phyloP scores from a whole-genome alignment of 176 grass and related monocot species.

The Calamus simplicifolius region DNA sequence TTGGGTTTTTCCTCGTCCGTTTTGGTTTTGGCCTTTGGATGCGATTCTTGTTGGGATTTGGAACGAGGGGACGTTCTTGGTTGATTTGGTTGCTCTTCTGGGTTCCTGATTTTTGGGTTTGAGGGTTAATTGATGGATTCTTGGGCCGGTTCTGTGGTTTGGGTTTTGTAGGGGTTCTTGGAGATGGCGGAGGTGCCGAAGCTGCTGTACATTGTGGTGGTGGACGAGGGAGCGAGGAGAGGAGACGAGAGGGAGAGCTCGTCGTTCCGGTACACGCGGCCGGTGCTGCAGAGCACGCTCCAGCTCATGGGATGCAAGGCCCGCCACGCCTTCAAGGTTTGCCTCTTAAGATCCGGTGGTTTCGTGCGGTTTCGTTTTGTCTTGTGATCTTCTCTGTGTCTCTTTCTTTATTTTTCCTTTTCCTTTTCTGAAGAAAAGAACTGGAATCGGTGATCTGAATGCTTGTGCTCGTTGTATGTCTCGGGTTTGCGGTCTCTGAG shows the following conservation, averaged over 20 bases:
- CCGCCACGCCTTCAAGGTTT: conserved; percentile 80
- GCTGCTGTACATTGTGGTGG: conserved; percentile 77
- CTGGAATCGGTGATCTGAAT: too few species aligned
- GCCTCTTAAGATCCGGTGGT: too few species aligned
- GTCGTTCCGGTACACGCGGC: conserved; percentile 86
- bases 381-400: neutral
- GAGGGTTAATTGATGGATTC: too few species aligned
- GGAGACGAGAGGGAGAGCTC: conserved; percentile 5
- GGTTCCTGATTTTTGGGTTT: too few species aligned
- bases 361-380: neutral
- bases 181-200: conserved; percentile 37
- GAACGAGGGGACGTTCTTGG: too few species aligned
- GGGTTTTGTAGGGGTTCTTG: too few species aligned
- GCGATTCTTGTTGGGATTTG: too few species aligned
- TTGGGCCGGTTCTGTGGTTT: too few species aligned
- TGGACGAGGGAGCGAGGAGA: conserved; percentile 31
- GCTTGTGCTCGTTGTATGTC: neutral
- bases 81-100: too few species aligned
- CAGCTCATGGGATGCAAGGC: conserved; percentile 96
- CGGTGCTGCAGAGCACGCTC: conserved; percentile 74
- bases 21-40: too few species aligned
- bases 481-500: neutral
- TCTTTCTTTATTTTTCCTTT: conserved; percentile 1
- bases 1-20: too few species aligned
- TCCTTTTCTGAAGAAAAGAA: neutral